A percentile compares a stretch with the other conserved stretches of the same genome.
phyloP scores from a whole-genome alignment of 495 filamentous ascomycete species.

The Aspergillus sclerotiicarbonarius region DNA sequence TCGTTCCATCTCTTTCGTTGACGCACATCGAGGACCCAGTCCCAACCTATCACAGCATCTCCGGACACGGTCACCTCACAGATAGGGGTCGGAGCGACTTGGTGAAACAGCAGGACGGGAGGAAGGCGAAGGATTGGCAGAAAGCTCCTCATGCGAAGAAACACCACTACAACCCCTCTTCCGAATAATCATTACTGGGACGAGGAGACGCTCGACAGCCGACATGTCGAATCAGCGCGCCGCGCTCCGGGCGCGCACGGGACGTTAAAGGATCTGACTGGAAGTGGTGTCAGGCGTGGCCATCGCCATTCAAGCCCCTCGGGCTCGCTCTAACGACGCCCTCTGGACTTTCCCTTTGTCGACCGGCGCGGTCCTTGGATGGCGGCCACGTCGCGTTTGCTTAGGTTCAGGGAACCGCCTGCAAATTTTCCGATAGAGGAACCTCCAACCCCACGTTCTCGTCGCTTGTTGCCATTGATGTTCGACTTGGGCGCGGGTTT shows the following conservation, averaged over 20 bases:
- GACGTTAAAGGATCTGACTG: not conserved
- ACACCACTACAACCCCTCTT: conserved; percentile 9
- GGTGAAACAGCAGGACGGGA: conserved; percentile 2
- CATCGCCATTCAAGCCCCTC: conserved; percentile 16
- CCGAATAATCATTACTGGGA: not conserved
- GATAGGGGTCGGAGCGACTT: not conserved
- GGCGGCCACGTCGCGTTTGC: conserved; percentile 67
- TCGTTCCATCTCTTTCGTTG: conserved; percentile 1
- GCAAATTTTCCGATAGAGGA: conserved; percentile 78
- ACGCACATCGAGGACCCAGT: not conserved
- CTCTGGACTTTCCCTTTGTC: conserved; percentile 26
- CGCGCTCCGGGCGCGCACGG: not conserved
- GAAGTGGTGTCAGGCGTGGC: not conserved
- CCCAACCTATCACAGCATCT: conserved; percentile 1
- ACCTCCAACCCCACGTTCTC: conserved; percentile 67
- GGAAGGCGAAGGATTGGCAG: not conserved
- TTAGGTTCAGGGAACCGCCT: conserved; percentile 75
- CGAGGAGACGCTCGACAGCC: not conserved
- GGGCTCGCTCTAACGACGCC: conserved; percentile 20
- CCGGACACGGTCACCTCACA: not conserved
- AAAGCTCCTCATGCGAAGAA: not conserved
- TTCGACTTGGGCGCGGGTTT: conserved; percentile 51
- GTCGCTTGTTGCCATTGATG: conserved; percentile 41
- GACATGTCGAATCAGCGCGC: not conserved
- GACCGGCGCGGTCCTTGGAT: conserved; percentile 55